Percentiles rank a stretch among this genome's conserved stretches.
phyloP scores from a whole-genome alignment of 768 basidiomycete species.

The Suillus lakei region DNA sequence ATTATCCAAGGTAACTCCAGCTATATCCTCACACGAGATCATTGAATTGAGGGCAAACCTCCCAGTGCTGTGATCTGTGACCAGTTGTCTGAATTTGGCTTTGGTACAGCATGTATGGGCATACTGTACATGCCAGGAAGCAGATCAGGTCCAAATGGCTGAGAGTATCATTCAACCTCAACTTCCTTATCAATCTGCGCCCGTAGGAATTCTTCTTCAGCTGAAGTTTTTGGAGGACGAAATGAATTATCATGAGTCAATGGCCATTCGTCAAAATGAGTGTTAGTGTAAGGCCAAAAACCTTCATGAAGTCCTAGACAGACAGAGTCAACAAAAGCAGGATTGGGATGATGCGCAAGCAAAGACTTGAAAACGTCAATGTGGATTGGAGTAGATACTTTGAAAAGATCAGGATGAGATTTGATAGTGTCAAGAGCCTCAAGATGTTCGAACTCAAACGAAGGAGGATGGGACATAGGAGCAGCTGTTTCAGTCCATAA shows the following conservation, averaged over 20 bases:
- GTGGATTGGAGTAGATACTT: slow-evolving; percentile 33
- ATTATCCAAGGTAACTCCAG: too few species aligned
- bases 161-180: slow-evolving; percentile 21
- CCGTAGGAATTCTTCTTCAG: slow-evolving; percentile 26
- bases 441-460: background rate
- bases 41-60: too few species aligned
- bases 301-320: slow-evolving; percentile 28
- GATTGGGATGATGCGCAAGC: slow-evolving; percentile 34
- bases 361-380: slow-evolving; percentile 26
- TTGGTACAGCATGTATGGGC: too few species aligned
- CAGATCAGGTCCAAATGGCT: slow-evolving; percentile 23
- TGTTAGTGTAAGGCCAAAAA: slow-evolving; percentile 36
- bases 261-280: slow-evolving; percentile 1
- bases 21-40: too few species aligned
- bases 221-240: background rate
- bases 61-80: too few species aligned
- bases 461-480: background rate
- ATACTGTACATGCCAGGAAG: too few species aligned
- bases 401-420: slow-evolving; percentile 12
- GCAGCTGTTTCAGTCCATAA: background rate
- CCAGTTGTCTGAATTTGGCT: too few species aligned
- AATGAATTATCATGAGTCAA: background rate
- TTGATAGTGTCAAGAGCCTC: background rate
- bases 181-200: slow-evolving; percentile 21
- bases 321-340: slow-evolving; percentile 32